Percentiles rank a stretch among this genome's conserved stretches.
Evolutionary conservation across 2,329 filamentous ascomycete species (phyloP).

Genomic region (Hypoxylon sp.): DNA sequence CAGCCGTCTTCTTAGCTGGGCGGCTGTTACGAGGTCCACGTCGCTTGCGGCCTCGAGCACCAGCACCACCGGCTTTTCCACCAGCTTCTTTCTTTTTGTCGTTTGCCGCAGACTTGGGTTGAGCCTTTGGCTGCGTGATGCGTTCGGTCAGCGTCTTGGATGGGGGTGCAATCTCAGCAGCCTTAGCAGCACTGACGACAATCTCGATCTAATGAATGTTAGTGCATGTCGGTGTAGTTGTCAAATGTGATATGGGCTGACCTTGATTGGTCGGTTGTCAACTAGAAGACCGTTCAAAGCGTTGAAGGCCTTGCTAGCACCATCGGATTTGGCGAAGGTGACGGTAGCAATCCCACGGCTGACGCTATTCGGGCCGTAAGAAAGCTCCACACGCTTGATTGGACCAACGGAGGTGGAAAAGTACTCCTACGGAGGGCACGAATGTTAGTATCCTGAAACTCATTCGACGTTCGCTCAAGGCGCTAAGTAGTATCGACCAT

Average conservation of each 20-base stretch:
- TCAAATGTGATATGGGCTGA: slow-evolving; percentile 59
- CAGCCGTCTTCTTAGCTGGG: slow-evolving; percentile 87
- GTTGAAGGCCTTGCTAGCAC: slow-evolving; percentile 86
- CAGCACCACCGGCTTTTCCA: slow-evolving; percentile 60
- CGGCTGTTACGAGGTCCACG: slow-evolving; percentile 70
- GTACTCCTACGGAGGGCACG: slow-evolving; percentile 87
- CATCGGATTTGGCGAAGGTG: slow-evolving; percentile 84
- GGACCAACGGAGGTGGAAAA: slow-evolving; percentile 89
- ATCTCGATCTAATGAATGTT: slow-evolving; percentile 81
- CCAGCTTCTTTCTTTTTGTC: slow-evolving; percentile 74
- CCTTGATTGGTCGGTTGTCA: slow-evolving; percentile 92
- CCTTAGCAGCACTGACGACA: slow-evolving; percentile 82
- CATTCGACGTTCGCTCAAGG: slow-evolving; percentile 54
- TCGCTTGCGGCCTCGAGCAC: slow-evolving; percentile 65
- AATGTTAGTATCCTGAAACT: slow-evolving; percentile 75
- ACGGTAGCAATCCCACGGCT: slow-evolving; percentile 95
- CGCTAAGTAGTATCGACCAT: slow-evolving; percentile 51
- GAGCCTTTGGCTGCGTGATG: slow-evolving; percentile 79
- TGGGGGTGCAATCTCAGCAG: slow-evolving; percentile 75
- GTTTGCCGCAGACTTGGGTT: slow-evolving; percentile 85
- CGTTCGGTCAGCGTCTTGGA: slow-evolving; percentile 85
- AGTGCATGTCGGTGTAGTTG: slow-evolving; percentile 34
- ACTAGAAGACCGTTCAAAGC: slow-evolving; percentile 91
- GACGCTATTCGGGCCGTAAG: slow-evolving; percentile 91
- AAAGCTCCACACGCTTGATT: slow-evolving; percentile 91